A percentile compares a stretch with the other conserved stretches of the same genome.
Conservation (phyloP, 1,284 basidiomycete species). For the Rhodotorula sp. region DNA sequence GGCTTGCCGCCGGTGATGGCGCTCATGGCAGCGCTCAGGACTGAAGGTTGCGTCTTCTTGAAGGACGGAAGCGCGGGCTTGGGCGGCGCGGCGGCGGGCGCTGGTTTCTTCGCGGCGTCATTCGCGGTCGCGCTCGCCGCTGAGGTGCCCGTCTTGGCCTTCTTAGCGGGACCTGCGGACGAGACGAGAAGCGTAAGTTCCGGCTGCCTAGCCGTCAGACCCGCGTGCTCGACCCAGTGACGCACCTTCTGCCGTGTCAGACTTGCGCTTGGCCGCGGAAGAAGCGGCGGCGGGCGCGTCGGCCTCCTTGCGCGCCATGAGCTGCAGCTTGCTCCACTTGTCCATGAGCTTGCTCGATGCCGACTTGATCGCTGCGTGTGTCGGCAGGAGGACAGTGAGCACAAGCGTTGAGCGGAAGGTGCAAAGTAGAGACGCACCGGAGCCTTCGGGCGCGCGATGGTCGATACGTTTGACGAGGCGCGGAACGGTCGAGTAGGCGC, state of each 20-base stretch:
- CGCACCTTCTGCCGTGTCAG: constrained; percentile 11
- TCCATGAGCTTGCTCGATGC: constrained; percentile 17
- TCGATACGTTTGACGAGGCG: constrained; percentile 13
- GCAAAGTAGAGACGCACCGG: constrained; percentile 1
- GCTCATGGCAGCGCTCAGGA: too few species aligned
- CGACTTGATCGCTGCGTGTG: constrained; percentile 3
- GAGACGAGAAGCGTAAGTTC: not conserved
- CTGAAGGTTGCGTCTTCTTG: not conserved
- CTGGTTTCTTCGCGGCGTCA: too few species aligned
- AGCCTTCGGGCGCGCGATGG: constrained; percentile 5
- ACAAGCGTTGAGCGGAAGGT: not conserved
- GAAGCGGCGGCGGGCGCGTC: not conserved
- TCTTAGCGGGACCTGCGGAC: constrained; percentile 22
- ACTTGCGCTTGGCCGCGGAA: constrained; percentile 17
- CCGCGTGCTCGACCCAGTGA: too few species aligned
- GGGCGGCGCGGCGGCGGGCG: not conserved
- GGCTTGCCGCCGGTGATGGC: too few species aligned
- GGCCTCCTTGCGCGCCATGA: not conserved
- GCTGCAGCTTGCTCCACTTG: constrained; percentile 23
- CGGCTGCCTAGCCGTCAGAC: fast-evolving
- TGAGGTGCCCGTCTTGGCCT: constrained; percentile 16
- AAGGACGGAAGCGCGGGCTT: not conserved
- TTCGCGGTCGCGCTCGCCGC: too few species aligned
- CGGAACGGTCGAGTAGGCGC: constrained; percentile 11
- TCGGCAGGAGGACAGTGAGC: not conserved